Evolutionary conservation across 1,284 basidiomycete species (phyloP).

Genomic region (Ganoderma lucidum): DNA sequence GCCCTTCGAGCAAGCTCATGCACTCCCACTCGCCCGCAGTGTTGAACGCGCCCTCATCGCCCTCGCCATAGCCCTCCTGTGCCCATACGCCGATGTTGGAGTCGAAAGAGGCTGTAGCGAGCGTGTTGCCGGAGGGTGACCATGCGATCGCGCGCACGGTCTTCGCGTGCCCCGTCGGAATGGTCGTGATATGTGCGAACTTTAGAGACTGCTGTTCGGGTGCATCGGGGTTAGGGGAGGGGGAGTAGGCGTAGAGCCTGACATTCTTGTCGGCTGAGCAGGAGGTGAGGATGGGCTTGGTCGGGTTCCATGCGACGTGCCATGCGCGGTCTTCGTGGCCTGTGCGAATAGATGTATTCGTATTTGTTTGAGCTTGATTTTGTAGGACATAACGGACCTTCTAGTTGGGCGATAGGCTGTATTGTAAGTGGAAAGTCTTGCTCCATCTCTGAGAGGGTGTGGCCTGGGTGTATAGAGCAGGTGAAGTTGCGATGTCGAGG

Average conservation of each 20-base stretch:
- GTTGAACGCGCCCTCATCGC: conserved; percentile 50
- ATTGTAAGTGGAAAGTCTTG: conserved; percentile 8
- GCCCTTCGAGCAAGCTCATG: conserved; percentile 89
- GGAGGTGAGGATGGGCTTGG: conserved; percentile 84
- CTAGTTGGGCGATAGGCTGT: conserved; percentile 2
- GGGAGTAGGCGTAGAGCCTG: conserved; percentile 80
- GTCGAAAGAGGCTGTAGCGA: conserved; percentile 98
- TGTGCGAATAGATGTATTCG: conserved; percentile 30
- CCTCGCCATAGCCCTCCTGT: conserved; percentile 55
- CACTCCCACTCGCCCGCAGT: conserved; percentile 82
- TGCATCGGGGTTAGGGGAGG: conserved; percentile 35
- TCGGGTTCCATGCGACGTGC: conserved; percentile 93
- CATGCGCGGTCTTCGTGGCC: conserved; percentile 91
- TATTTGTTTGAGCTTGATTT: neutral
- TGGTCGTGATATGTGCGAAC: conserved; percentile 68
- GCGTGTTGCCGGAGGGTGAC: conserved; percentile 86
- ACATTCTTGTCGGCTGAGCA: conserved; percentile 96
- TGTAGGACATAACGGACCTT: conserved; percentile 19
- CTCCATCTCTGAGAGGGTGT: conserved; percentile 7
- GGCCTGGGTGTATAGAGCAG: neutral
- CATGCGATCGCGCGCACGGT: conserved; percentile 93
- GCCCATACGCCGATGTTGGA: conserved; percentile 95
- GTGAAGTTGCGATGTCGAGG: neutral
- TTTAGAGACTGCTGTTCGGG: conserved; percentile 36
- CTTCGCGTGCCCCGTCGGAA: conserved; percentile 87